Base-by-base conservation (phyloP, 1,139 yeast genomes). In the Diutina mesorugosa region DNA sequence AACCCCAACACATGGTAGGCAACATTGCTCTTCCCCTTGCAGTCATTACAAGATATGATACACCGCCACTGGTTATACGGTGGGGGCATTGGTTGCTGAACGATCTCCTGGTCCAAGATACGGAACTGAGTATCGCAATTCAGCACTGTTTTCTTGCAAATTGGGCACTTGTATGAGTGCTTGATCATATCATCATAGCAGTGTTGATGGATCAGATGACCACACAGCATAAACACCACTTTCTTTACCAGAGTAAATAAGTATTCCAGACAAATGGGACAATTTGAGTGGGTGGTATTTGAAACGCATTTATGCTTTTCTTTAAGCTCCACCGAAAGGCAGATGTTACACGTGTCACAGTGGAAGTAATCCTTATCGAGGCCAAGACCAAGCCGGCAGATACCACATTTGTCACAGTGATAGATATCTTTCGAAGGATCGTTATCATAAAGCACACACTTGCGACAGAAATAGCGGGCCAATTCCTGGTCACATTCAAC, bases 201-300 rank as follows among this genome's bases (percentile, higher is more conserved):
- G 45, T 71, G 67, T 66, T 90, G 90, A 70, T 91, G 98, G 60
- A 91, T 90, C 55, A 96, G 89, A 70, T 91, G 98, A 4, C 97
- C 97, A 69, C 98, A 91, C 55, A 82, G 80, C 97, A 91, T 90
- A 68, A 90, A 90, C 18, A 90, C 95, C 48, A 90, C 96, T 35
- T 90, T 86, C 64, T 77, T 80, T 5, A 87, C 83, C n/a, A 95
- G 85, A 6, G 90, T 87, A 67, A 91, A 91, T 80, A 91, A 81
- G 67, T 85, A 90, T 63, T 90, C 97, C 59, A 87, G 90, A 70
- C 98, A 91, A 46, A 91, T 89, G 1, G 97, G 96, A 68, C 98
- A 91, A 67, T 90, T 85, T 59, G 96, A 87, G 67, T 87, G 95
- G 0, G 97, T 90, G 6, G 95, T 84, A 63, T 90, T 85, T 64